Conservation (phyloP, 23 red algal genomes). For the Cyanidioschyzon merolae region DNA sequence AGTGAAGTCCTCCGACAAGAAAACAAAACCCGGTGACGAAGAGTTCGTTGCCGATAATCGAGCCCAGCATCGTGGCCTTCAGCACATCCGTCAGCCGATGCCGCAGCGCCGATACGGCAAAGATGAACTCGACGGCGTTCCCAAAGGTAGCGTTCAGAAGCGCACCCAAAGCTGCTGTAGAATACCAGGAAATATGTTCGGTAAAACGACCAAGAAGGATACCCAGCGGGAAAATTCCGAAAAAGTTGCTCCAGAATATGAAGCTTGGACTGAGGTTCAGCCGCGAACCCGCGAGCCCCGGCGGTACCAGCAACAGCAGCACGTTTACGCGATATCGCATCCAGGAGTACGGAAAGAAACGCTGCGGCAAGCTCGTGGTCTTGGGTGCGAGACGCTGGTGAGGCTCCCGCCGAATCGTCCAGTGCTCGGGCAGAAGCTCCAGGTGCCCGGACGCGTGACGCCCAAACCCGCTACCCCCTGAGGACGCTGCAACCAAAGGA, state of each 20-base stretch:
- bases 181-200: conserved; percentile 80
- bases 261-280: not conserved
- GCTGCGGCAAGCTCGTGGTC: not conserved
- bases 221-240: conserved; percentile 76
- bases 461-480: not conserved
- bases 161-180: conserved; percentile 64
- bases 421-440: not conserved
- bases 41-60: conserved; percentile 76
- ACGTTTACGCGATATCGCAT: conserved; percentile 13
- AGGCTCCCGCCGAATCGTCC: not conserved
- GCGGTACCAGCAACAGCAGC: not conserved
- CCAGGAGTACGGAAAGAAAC: not conserved
- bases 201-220: conserved; percentile 76
- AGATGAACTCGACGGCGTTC: conserved; percentile 94
- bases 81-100: conserved; percentile 58
- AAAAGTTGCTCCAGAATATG: conserved; percentile 65
- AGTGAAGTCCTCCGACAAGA: conserved; percentile 68
- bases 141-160: conserved; percentile 96
- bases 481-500: no score
- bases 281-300: not conserved
- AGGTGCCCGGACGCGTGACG: not conserved
- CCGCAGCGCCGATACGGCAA: conserved; percentile 57
- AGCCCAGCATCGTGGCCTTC: conserved; percentile 76
- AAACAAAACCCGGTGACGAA: conserved; percentile 76
- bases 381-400: not conserved